A percentile compares a stretch with the other conserved stretches of the same genome.
These are phyloP conservation scores for Haplographium delicatum DNA, from an alignment of 495 filamentous ascomycete genomes.

Conservation along the genomic window DNA sequence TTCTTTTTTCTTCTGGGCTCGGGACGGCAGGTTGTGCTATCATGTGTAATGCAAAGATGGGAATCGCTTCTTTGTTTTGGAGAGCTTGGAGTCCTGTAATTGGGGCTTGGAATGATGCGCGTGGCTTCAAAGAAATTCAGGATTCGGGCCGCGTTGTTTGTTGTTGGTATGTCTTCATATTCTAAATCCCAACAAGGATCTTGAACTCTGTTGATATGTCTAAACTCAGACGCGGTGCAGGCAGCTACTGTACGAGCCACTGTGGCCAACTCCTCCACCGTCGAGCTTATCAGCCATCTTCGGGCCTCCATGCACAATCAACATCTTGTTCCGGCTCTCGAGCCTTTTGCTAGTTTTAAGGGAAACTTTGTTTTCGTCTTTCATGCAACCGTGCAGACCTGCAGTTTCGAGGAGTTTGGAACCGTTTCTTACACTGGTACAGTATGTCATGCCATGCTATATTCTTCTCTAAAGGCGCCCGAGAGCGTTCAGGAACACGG, in stretches of 20 bases:
- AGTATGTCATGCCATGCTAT: not conserved
- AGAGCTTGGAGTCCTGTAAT: not conserved
- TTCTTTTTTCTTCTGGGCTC: slow-evolving; percentile 3
- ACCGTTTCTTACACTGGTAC: not conserved
- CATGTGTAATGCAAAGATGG: not conserved
- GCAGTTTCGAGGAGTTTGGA: not conserved
- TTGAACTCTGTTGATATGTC: too few relatives aligned
- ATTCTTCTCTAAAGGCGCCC: too few relatives aligned
- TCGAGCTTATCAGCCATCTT: not conserved
- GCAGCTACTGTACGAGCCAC: too few relatives aligned
- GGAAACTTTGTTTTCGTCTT: slow-evolving; percentile 1
- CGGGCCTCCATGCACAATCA: not conserved
- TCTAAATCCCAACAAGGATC: not conserved
- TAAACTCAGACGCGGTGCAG: too few relatives aligned
- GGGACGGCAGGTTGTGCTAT: slow-evolving; percentile 8
- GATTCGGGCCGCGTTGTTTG: too few relatives aligned
- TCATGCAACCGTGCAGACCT: not conserved
- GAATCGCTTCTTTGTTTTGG: slow-evolving; percentile 12
- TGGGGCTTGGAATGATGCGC: too few relatives aligned
- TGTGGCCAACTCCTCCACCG: too few relatives aligned
- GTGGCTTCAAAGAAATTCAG: too few relatives aligned
- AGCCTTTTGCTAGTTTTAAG: not conserved
- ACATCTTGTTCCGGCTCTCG: not conserved
- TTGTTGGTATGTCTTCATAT: too few relatives aligned
- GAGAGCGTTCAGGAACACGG: too few relatives aligned